Percentiles rank a stretch among this genome's conserved stretches.
Conservation (phyloP, 164 flowering plant species). For the Aristolochia fimbriata region DNA sequence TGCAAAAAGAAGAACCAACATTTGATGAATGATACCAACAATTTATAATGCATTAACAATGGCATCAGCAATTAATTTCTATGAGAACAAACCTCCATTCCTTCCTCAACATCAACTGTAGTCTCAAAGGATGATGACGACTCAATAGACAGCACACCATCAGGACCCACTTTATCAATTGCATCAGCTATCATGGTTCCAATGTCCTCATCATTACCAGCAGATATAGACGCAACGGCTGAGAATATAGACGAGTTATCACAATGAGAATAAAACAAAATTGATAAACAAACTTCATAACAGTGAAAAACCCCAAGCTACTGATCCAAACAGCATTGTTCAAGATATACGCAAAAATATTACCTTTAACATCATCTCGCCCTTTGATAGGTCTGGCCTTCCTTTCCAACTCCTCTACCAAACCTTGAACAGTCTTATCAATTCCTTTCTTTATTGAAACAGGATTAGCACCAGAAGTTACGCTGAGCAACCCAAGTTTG, state of each 20-base stretch:
- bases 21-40: neutral
- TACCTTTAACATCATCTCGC: slow-evolving; percentile 90
- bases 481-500: slow-evolving; percentile 72
- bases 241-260: slow-evolving; percentile 1
- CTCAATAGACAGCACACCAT: slow-evolving; percentile 96
- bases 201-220: slow-evolving; percentile 87
- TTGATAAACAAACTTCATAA: too few relatives aligned
- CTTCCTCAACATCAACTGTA: slow-evolving; percentile 95
- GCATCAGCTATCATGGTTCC: slow-evolving; percentile 99
- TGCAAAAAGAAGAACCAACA: slow-evolving; percentile 16
- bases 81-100: slow-evolving; percentile 72
- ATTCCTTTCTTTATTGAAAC: slow-evolving; percentile 85
- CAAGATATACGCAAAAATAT: neutral
- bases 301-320: too few relatives aligned
- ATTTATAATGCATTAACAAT: neutral
- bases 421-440: slow-evolving; percentile 69
- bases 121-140: slow-evolving; percentile 99
- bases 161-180: slow-evolving; percentile 96
- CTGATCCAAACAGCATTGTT: too few relatives aligned
- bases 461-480: slow-evolving; percentile 97
- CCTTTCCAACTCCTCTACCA: slow-evolving; percentile 77
- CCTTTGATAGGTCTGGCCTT: slow-evolving; percentile 85
- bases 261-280: neutral
- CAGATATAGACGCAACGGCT: slow-evolving; percentile 95
- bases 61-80: neutral